These are phyloP conservation scores for Amphicarpaea edgeworthii DNA, from an alignment of 306 rosid genomes.

Conservation along the genomic window DNA sequence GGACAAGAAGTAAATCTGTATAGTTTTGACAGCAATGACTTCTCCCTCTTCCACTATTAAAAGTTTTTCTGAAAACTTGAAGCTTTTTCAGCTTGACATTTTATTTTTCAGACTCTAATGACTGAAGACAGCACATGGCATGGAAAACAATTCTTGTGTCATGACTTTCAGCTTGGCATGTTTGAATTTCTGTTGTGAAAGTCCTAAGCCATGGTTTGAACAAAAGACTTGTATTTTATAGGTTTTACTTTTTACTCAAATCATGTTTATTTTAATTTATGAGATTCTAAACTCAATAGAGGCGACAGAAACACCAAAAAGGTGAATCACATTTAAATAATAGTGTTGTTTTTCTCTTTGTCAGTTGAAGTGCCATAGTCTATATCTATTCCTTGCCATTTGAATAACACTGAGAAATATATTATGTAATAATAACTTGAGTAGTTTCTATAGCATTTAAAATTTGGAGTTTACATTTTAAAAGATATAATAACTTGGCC, in stretches of 20 bases:
- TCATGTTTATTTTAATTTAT: not conserved
- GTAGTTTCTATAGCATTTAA: conserved; percentile 3
- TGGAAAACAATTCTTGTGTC: conserved; percentile 40
- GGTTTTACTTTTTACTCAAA: conserved; percentile 4
- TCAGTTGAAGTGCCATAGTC: not conserved
- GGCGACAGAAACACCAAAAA: conserved; percentile 25
- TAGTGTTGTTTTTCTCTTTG: conserved; percentile 26
- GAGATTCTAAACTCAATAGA: not conserved
- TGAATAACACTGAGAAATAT: not conserved
- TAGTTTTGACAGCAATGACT: conserved; percentile 47
- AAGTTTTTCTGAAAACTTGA: conserved; percentile 5
- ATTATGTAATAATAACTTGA: conserved; percentile 7
- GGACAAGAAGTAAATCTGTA: conserved; percentile 47
- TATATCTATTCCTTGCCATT: conserved; percentile 28
- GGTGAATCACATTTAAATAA: conserved; percentile 24
- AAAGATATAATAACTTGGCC: conserved; percentile 22
- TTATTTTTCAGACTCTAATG: conserved; percentile 17
- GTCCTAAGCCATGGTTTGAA: not conserved
- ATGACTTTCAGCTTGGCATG: conserved; percentile 19
- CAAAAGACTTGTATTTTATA: not conserved
- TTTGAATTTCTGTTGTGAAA: not conserved
- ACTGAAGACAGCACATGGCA: conserved; percentile 42
- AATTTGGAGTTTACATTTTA: conserved; percentile 4
- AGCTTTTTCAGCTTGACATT: conserved; percentile 38
- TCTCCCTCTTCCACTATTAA: conserved; percentile 4